Conservation (phyloP, 768 basidiomycete species). For the Leucosporidium creatinivorum region DNA sequence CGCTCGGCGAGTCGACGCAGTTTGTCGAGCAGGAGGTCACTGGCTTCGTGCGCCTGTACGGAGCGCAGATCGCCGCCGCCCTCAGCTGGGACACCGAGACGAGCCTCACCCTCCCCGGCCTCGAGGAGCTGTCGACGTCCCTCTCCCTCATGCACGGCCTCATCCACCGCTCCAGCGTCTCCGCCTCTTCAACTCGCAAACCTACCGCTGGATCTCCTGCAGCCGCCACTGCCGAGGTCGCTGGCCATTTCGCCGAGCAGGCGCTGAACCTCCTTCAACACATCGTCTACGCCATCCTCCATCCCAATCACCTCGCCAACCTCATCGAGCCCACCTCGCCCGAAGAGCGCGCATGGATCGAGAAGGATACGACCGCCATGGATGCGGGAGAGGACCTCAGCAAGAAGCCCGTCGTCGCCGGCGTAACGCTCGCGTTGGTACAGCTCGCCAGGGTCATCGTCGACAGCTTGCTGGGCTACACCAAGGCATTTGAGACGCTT, state of each 20-base stretch:
- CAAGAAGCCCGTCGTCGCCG: constrained; percentile 64
- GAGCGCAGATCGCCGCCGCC: constrained; percentile 66
- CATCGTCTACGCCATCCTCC: constrained; percentile 79
- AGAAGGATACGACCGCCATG: constrained; percentile 50
- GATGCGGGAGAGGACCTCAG: constrained; percentile 51
- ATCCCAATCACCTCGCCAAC: constrained; percentile 79
- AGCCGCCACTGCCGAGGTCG: constrained; percentile 58
- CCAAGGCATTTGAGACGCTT: constrained; percentile 62
- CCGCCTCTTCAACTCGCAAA: not conserved
- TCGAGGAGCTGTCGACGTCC: constrained; percentile 77
- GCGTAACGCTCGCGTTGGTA: constrained; percentile 65
- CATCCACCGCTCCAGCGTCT: constrained; percentile 53
- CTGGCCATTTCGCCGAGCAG: constrained; percentile 35
- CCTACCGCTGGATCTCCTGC: not conserved
- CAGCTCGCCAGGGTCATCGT: constrained; percentile 63
- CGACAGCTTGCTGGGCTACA: constrained; percentile 61
- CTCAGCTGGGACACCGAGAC: constrained; percentile 77
- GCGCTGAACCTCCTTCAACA: constrained; percentile 57
- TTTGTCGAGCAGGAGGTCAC: constrained; percentile 73
- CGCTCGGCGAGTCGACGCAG: constrained; percentile 56
- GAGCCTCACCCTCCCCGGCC: constrained; percentile 61
- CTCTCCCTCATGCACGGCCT: constrained; percentile 51
- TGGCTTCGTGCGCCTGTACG: constrained; percentile 75
- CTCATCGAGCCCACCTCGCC: constrained; percentile 69
- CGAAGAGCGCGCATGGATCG: constrained; percentile 63